phyloP scores from a whole-genome alignment of 2,329 filamentous ascomycete genomes.

The Fusarium verrucosum region DNA sequence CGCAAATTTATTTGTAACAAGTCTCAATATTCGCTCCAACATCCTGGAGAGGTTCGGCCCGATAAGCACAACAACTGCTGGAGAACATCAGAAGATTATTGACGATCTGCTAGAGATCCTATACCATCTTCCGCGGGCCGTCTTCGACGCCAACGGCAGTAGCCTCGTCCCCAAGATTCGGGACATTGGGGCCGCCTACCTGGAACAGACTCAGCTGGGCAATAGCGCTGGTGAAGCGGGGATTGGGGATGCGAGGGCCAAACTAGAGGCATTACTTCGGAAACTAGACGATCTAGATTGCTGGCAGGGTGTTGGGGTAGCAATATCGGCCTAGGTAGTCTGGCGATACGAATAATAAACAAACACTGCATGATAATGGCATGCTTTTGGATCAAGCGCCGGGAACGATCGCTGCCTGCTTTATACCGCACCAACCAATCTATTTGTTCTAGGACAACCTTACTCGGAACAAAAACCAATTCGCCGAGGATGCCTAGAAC shows the following conservation, averaged over 20 bases:
- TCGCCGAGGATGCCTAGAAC: background rate
- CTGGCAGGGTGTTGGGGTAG: constrained; percentile 42
- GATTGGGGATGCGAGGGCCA: constrained; percentile 29
- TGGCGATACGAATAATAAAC: too few species aligned
- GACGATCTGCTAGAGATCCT: constrained; percentile 51
- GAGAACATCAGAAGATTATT: constrained; percentile 47
- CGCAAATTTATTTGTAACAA: constrained; percentile 51
- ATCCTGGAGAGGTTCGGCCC: constrained; percentile 47
- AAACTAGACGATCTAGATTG: constrained; percentile 48
- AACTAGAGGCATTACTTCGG: constrained; percentile 43
- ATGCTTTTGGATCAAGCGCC: background rate
- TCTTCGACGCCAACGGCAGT: constrained; percentile 49
- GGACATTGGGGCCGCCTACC: constrained; percentile 50
- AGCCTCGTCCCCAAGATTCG: constrained; percentile 51
- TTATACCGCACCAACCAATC: too few species aligned
- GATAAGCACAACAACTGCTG: background rate
- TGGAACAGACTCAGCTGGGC: constrained; percentile 43
- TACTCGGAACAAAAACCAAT: background rate
- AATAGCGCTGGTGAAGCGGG: constrained; percentile 3
- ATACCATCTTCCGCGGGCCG: constrained; percentile 47
- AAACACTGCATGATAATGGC: background rate
- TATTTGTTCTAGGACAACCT: too few species aligned
- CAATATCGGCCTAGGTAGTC: constrained; percentile 15
- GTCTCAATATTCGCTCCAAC: constrained; percentile 50
- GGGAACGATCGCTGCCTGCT: background rate